phyloP scores from a whole-genome alignment of 2,329 filamentous ascomycete genomes.

The Fusarium solani-melongenae region DNA sequence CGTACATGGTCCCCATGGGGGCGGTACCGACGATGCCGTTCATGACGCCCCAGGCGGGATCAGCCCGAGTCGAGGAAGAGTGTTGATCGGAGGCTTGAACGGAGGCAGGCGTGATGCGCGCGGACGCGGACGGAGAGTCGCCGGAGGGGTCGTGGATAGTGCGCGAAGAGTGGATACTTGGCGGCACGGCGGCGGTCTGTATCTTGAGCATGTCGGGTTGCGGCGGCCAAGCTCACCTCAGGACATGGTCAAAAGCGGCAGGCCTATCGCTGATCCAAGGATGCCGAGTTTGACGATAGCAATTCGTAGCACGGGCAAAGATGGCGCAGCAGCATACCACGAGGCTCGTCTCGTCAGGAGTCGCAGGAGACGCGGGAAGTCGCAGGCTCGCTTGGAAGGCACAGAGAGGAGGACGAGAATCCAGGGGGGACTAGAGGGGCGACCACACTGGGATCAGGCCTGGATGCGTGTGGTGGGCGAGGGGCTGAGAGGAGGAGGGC shows the following conservation, averaged over 20 bases:
- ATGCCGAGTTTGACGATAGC: conserved; percentile 21
- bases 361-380: conserved; percentile 34
- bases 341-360: conserved; percentile 25
- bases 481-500: conserved; percentile 27
- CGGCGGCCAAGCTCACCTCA: conserved; percentile 48
- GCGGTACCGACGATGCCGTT: conserved; percentile 70
- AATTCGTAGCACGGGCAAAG: conserved; percentile 25
- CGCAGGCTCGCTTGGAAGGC: conserved; percentile 31
- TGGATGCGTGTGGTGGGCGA: conserved; percentile 36
- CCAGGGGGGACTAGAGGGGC: conserved; percentile 36
- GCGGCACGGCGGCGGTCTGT: conserved; percentile 46
- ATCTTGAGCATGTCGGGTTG: conserved; percentile 44
- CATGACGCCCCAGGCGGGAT: conserved; percentile 57
- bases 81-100: conserved; percentile 40
- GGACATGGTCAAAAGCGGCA: conserved; percentile 49
- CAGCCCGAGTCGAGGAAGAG: conserved; percentile 39
- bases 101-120: conserved; percentile 42
- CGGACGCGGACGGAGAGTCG: conserved; percentile 43
- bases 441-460: conserved; percentile 32
- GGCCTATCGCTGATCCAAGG: conserved; percentile 45
- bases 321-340: conserved; percentile 35
- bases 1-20: conserved; percentile 81
- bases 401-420: conserved; percentile 31
- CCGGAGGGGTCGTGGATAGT: conserved; percentile 45
- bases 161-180: conserved; percentile 48